phyloP scores from a whole-genome alignment of 2,329 filamentous ascomycete species.

The Cladophialophora chaetospira region DNA sequence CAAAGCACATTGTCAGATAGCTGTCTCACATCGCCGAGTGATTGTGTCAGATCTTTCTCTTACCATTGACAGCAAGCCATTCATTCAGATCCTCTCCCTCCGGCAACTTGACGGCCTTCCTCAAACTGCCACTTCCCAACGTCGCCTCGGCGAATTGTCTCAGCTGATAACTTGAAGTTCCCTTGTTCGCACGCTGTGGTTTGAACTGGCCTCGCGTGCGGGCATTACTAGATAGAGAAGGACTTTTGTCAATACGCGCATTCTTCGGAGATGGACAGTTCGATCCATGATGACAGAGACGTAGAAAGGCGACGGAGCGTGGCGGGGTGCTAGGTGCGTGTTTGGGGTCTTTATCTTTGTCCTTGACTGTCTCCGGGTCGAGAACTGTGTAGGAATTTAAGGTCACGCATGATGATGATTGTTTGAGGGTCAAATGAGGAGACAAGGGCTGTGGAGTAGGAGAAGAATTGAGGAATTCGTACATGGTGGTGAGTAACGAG shows the following conservation, averaged over 20 bases:
- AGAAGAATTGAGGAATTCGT: conserved; percentile 52
- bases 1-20: conserved; percentile 3
- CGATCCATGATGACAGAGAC: conserved; percentile 38
- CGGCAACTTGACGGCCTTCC: conserved; percentile 94
- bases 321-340: conserved; percentile 14
- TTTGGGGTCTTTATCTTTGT: conserved; percentile 20
- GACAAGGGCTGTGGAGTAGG: conserved; percentile 36
- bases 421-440: conserved; percentile 36
- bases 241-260: conserved; percentile 40
- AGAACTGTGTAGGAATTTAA: conserved; percentile 33
- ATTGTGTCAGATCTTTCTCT: background rate
- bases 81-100: conserved; percentile 98
- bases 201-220: conserved; percentile 89
- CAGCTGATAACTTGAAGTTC: conserved; percentile 87
- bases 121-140: conserved; percentile 86
- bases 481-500: conserved; percentile 82
- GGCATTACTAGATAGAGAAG: conserved; percentile 66
- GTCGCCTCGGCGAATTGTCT: conserved; percentile 98
- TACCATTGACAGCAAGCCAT: conserved; percentile 97
- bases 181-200: conserved; percentile 79
- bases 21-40: conserved; percentile 1
- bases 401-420: conserved; percentile 36
- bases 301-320: conserved; percentile 37
- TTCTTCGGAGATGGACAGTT: conserved; percentile 38
- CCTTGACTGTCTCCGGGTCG: conserved; percentile 11